phyloP scores from a whole-genome alignment of 495 filamentous ascomycete genomes.

The Hypoxylon trugodes region DNA sequence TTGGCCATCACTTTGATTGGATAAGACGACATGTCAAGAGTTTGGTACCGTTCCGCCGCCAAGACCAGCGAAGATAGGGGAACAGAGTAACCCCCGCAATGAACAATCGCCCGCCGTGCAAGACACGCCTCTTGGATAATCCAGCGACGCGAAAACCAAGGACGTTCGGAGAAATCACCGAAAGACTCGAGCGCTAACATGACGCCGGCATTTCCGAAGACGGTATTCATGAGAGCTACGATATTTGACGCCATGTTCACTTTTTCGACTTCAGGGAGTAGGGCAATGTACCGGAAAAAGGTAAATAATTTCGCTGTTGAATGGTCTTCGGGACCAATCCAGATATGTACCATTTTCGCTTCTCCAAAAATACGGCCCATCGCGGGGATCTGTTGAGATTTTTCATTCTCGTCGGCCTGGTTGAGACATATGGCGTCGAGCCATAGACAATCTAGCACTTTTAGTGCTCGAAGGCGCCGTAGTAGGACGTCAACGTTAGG shows the following conservation, averaged over 20 bases:
- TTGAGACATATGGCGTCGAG: constrained; percentile 50
- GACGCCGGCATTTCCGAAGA: background rate
- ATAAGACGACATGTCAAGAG: background rate
- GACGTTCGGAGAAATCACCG: background rate
- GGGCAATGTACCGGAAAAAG: background rate
- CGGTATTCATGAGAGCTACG: background rate
- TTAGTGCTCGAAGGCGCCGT: background rate
- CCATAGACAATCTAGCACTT: constrained; percentile 27
- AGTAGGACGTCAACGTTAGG: background rate
- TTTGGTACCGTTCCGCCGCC: background rate
- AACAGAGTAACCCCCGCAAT: background rate
- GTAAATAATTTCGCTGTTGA: background rate
- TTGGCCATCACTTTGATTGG: background rate
- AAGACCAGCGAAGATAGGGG: background rate
- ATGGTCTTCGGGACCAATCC: background rate
- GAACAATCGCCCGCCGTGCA: background rate
- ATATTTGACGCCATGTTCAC: background rate
- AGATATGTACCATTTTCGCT: background rate
- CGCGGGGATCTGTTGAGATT: constrained; percentile 40
- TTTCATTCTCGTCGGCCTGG: constrained; percentile 44
- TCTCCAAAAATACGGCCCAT: constrained; percentile 33
- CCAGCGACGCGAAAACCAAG: background rate
- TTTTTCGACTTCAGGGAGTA: background rate
- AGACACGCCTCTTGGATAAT: background rate
- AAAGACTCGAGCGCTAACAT: background rate